Conservation (phyloP, 2,329 filamentous ascomycete species). For the Hymenoscyphus occultus region DNA sequence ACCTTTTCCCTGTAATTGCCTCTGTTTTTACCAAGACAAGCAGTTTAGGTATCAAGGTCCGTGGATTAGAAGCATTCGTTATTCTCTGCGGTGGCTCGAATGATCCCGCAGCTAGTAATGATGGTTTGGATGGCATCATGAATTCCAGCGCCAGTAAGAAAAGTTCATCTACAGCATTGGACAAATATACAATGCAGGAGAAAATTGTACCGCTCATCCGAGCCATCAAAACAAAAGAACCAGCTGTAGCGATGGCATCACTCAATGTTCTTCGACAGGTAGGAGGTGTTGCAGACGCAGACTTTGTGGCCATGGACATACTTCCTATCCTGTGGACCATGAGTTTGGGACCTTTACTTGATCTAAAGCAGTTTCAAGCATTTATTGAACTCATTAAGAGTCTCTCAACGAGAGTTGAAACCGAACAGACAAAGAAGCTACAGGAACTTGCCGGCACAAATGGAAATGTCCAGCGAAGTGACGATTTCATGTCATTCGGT, state of each 20-base stretch:
- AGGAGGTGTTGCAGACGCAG: conserved; percentile 75
- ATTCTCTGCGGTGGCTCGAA: conserved; percentile 79
- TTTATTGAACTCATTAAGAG: conserved; percentile 89
- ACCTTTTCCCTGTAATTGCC: conserved; percentile 90
- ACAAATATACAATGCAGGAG: conserved; percentile 98
- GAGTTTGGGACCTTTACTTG: conserved; percentile 83
- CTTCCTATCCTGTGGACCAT: conserved; percentile 89
- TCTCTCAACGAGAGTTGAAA: conserved; percentile 76
- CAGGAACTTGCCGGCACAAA: conserved; percentile 71
- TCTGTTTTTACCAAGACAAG: conserved; percentile 88
- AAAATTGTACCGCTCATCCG: conserved; percentile 90
- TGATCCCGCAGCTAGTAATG: conserved; percentile 50
- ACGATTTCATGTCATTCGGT: conserved; percentile 71
- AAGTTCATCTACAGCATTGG: conserved; percentile 73
- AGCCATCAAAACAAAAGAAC: conserved; percentile 96
- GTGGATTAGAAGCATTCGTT: conserved; percentile 84
- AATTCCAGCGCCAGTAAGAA: conserved; percentile 50
- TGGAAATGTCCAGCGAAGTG: conserved; percentile 49
- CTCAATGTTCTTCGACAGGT: conserved; percentile 82
- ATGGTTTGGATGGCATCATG: conserved; percentile 73
- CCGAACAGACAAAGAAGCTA: conserved; percentile 83
- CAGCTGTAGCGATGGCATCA: conserved; percentile 93
- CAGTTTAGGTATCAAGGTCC: conserved; percentile 91
- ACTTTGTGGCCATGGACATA: conserved; percentile 89
- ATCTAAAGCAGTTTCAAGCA: conserved; percentile 80